Evolutionary conservation across 495 filamentous ascomycete genomes (phyloP).

Genomic region (Annulohypoxylon stygium): DNA sequence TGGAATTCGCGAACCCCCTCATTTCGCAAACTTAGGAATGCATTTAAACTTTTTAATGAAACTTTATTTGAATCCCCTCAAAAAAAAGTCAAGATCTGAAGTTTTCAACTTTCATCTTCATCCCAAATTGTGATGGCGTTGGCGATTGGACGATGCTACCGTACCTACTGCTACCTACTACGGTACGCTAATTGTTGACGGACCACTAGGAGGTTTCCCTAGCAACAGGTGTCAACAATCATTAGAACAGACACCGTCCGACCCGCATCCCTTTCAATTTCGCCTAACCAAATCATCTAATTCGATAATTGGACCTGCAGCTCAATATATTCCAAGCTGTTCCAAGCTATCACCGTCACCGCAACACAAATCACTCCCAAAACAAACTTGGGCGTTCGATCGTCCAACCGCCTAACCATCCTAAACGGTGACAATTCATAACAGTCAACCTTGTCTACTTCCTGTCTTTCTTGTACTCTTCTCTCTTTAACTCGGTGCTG

Average conservation of each 20-base stretch:
- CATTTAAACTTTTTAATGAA: neutral
- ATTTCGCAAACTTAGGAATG: neutral
- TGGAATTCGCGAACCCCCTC: neutral
- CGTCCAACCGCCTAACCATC: neutral
- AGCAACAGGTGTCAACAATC: constrained; percentile 43
- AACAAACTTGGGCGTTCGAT: constrained; percentile 16
- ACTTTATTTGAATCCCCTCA: neutral
- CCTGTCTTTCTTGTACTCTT: neutral
- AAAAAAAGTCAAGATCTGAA: neutral
- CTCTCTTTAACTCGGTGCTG: constrained; percentile 28
- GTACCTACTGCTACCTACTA: neutral
- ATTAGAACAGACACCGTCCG: constrained; percentile 11
- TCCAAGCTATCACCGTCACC: constrained; percentile 16
- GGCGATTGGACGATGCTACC: constrained; percentile 24
- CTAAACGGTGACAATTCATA: constrained; percentile 10
- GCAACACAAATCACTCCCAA: constrained; percentile 25
- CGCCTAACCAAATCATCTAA: constrained; percentile 36
- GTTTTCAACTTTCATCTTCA: neutral
- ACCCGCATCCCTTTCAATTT: constrained; percentile 35
- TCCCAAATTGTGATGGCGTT: constrained; percentile 26
- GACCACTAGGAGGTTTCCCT: constrained; percentile 25
- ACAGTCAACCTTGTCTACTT: neutral
- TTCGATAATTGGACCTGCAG: constrained; percentile 38
- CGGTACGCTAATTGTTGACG: constrained; percentile 2
- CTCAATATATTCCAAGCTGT: constrained; percentile 25